Conservation (phyloP, 345 rosid genomes). For the Capsella bursapastoris region DNA sequence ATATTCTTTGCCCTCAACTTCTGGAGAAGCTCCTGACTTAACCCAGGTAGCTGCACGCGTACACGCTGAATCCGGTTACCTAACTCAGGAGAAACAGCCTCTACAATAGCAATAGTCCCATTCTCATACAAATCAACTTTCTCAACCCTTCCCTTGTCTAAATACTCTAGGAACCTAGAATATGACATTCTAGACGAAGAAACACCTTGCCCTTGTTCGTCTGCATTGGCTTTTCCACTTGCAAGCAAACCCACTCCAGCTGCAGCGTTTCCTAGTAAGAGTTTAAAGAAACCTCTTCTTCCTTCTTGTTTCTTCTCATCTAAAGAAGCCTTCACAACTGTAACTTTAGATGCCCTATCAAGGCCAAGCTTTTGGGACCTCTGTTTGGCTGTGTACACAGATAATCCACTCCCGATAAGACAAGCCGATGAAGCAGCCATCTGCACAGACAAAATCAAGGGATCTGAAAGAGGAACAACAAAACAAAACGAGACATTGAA, state of each 20-base stretch:
- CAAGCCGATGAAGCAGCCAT: slow-evolving; percentile 80
- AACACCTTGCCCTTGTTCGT: slow-evolving; percentile 90
- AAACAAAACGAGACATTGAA: slow-evolving; percentile 2
- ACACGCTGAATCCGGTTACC: slow-evolving; percentile 94
- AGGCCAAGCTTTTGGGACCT: slow-evolving; percentile 43
- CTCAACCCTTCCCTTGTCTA: slow-evolving; percentile 82
- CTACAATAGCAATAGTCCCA: slow-evolving; percentile 97
- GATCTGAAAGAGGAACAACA: slow-evolving; percentile 26
- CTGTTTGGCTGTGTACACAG: slow-evolving; percentile 46
- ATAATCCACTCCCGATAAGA: slow-evolving; percentile 57
- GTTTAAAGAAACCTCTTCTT: slow-evolving; percentile 75
- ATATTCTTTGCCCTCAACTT: slow-evolving; percentile 93
- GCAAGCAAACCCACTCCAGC: slow-evolving; percentile 64
- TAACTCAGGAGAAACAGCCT: slow-evolving; percentile 93
- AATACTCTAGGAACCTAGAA: slow-evolving; percentile 91
- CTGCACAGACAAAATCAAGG: slow-evolving; percentile 24
- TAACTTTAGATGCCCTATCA: slow-evolving; percentile 49
- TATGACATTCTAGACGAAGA: slow-evolving; percentile 99
- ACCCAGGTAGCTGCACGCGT: slow-evolving; percentile 92
- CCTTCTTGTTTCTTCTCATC: slow-evolving; percentile 58
- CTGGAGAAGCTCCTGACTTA: slow-evolving; percentile 94
- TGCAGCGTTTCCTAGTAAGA: slow-evolving; percentile 62
- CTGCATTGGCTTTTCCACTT: slow-evolving; percentile 73
- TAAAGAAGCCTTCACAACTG: slow-evolving; percentile 57
- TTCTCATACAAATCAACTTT: slow-evolving; percentile 93